Conservation (phyloP, 345 rosid genomes). For the Capsella bursapastoris region DNA sequence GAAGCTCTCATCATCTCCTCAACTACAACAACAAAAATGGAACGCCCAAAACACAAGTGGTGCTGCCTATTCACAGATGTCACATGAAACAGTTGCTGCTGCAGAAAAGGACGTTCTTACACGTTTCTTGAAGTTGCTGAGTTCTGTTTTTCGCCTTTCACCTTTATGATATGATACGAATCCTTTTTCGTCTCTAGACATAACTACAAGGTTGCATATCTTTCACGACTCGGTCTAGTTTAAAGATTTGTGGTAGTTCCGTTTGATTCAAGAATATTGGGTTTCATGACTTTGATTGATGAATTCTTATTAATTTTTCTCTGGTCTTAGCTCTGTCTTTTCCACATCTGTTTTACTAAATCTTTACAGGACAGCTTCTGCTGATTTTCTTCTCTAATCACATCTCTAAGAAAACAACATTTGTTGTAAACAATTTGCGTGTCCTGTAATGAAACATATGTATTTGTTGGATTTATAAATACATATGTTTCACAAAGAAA, state of each 20-base stretch:
- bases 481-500: background rate
- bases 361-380: background rate
- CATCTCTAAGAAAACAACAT: background rate
- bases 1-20: background rate
- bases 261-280: background rate
- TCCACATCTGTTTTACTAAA: no score
- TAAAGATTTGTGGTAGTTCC: background rate
- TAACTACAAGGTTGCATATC: no score
- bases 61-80: background rate
- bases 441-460: no score
- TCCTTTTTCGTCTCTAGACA: background rate
- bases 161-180: background rate
- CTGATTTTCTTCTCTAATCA: background rate
- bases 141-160: background rate
- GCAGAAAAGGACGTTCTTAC: background rate
- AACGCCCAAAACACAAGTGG: background rate
- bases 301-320: no score
- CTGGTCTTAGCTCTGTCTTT: no score
- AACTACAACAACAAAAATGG: no score
- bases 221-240: background rate
- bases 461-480: background rate
- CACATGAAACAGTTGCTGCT: background rate
- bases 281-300: no score
- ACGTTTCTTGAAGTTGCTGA: background rate
- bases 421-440: background rate